Percentiles rank a stretch among this genome's conserved stretches.
Evolutionary conservation across 345 rosid genomes (phyloP).

Genomic region (Heritiera fomes): DNA sequence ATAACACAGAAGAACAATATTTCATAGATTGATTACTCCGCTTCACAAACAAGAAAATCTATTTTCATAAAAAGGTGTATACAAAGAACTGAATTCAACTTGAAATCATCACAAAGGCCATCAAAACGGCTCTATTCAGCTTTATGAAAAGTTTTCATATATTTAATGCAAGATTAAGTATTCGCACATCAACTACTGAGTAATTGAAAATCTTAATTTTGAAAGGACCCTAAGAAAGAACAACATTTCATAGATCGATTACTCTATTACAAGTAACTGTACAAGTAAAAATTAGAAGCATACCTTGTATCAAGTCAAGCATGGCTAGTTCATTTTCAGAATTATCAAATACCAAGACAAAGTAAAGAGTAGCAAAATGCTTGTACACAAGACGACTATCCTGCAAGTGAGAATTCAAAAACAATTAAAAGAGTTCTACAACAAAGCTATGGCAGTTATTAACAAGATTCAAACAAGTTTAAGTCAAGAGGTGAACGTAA

Average conservation of each 20-base stretch:
- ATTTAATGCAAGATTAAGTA: neutral
- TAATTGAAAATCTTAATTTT: neutral
- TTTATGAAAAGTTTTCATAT: neutral
- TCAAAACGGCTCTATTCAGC: neutral
- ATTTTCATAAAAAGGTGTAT: neutral
- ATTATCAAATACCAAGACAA: constrained; percentile 78
- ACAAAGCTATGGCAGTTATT: neutral
- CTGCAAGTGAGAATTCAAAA: constrained; percentile 41
- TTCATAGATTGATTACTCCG: neutral
- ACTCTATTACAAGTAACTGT: neutral
- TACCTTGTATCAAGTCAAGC: constrained; percentile 96
- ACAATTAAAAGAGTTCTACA: neutral
- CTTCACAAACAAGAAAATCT: neutral
- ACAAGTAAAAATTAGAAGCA: neutral
- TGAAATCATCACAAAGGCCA: neutral
- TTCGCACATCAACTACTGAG: neutral
- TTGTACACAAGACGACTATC: constrained; percentile 84
- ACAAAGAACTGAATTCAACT: neutral
- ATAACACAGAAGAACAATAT: neutral
- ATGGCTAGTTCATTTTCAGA: constrained; percentile 95
- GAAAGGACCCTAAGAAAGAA: neutral
- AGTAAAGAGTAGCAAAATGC: constrained; percentile 88
- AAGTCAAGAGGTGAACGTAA: neutral
- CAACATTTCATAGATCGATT: neutral
- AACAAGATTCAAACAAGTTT: neutral